A percentile compares a stretch with the other conserved stretches of the same genome.
Conservation (phyloP, 176 grass and related monocot genomes). For the Pontederia paniculata region DNA sequence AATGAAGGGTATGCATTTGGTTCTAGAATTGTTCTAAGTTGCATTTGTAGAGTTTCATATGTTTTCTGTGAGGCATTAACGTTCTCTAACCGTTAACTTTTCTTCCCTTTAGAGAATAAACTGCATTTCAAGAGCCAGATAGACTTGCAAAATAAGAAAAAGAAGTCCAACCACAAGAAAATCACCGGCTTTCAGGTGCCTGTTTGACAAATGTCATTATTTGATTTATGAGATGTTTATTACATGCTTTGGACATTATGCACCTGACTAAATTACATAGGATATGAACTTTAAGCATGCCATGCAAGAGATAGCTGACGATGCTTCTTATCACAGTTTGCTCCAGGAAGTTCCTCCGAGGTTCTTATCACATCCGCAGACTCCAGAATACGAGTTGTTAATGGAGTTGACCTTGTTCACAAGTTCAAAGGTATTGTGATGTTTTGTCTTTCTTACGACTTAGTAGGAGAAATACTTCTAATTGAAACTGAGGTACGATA, state of each 20-base stretch:
- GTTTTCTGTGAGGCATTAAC: neutral
- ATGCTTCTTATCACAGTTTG: constrained; percentile 50
- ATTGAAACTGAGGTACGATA: too few species aligned
- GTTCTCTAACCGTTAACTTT: constrained; percentile 15
- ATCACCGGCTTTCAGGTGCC: constrained; percentile 96
- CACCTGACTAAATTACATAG: neutral
- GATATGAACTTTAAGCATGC: neutral
- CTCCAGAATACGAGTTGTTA: constrained; percentile 97
- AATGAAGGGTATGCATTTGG: neutral
- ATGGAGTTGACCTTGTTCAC: constrained; percentile 77
- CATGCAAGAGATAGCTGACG: too few species aligned
- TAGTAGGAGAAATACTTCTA: too few species aligned
- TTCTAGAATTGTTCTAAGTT: neutral
- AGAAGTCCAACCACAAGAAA: constrained; percentile 89
- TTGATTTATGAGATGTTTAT: neutral
- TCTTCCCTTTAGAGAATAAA: constrained; percentile 65
- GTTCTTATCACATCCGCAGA: constrained; percentile 94
- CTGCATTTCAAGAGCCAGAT: constrained; percentile 68
- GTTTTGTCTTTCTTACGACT: too few species aligned
- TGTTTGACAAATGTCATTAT: constrained; percentile 2
- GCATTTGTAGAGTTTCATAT: neutral
- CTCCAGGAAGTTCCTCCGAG: constrained; percentile 83
- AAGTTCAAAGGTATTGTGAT: constrained; percentile 79
- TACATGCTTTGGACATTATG: constrained; percentile 5
- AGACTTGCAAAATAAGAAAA: constrained; percentile 78